phyloP scores from a whole-genome alignment of 192 early-diverging fungal genomes.

The Globomyces pollinis-pini region DNA sequence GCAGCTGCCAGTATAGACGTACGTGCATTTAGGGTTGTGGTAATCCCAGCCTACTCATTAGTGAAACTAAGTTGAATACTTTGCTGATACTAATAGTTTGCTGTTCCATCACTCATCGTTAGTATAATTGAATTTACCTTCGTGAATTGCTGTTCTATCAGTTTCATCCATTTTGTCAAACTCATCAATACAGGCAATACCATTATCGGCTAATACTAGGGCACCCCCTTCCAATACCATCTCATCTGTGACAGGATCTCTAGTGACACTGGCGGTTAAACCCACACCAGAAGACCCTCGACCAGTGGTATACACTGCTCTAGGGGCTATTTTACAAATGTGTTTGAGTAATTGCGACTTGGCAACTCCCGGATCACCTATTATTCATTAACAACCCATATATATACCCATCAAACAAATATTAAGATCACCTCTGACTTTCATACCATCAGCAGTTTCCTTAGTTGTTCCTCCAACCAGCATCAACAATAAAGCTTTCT shows the following conservation, averaged over 20 bases:
- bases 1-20: conserved; percentile 93
- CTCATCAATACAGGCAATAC: conserved; percentile 98
- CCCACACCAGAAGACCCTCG: conserved; percentile 92
- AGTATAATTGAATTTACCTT: too few species aligned
- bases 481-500: conserved; percentile 79
- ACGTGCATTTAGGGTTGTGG: conserved; percentile 91
- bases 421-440: conserved; percentile 96
- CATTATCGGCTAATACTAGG: conserved; percentile 94
- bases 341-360: conserved; percentile 96
- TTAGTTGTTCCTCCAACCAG: conserved; percentile 78
- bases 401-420: conserved; percentile 96
- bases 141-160: conserved; percentile 95
- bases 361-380: conserved; percentile 96
- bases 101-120: conserved; percentile 99
- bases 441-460: conserved; percentile 83
- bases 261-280: conserved; percentile 88
- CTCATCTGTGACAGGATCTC: conserved; percentile 89
- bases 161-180: conserved; percentile 99
- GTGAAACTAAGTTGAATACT: conserved; percentile 19
- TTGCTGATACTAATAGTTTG: conserved; percentile 97
- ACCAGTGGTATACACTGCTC: conserved; percentile 95
- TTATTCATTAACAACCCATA: too few species aligned
- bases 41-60: conserved; percentile 82
- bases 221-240: conserved; percentile 97
- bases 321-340: conserved; percentile 87